Evolutionary conservation across 495 filamentous ascomycete species (phyloP).

Genomic region (Neurospora sp.): DNA sequence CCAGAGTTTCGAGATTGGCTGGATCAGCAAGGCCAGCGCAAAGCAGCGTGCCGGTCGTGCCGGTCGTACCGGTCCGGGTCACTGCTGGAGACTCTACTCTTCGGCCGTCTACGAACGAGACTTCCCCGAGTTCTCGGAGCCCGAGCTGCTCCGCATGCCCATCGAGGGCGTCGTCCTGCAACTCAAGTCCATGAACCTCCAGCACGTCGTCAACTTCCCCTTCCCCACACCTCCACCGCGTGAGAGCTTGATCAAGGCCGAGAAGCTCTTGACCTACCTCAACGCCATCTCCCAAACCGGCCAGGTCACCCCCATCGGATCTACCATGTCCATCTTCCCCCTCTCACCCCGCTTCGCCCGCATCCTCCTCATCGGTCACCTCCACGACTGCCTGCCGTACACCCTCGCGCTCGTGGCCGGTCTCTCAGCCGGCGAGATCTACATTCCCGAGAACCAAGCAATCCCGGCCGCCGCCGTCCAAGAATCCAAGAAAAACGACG

Average conservation of each 20-base stretch:
- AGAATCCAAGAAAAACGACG: conserved; percentile 9
- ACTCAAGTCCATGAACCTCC: conserved; percentile 89
- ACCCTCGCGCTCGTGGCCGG: conserved; percentile 83
- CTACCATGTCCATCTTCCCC: conserved; percentile 76
- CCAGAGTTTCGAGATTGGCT: conserved; percentile 88
- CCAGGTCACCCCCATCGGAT: conserved; percentile 67
- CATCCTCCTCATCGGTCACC: conserved; percentile 79
- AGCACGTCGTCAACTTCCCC: conserved; percentile 89
- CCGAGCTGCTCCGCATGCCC: conserved; percentile 85
- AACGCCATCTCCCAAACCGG: conserved; percentile 56
- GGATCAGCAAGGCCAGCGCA: conserved; percentile 96
- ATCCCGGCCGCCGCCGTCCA: conserved; percentile 38
- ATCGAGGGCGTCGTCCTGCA: conserved; percentile 89
- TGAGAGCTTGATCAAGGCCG: conserved; percentile 69
- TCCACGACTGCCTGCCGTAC: conserved; percentile 73
- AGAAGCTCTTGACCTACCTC: conserved; percentile 71
- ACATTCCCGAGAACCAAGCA: conserved; percentile 74
- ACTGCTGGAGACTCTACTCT: conserved; percentile 90
- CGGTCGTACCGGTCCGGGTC: conserved; percentile 89
- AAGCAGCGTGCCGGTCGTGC: conserved; percentile 89
- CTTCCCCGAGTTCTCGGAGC: conserved; percentile 75
- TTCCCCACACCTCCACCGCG: conserved; percentile 89
- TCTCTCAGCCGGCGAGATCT: conserved; percentile 78
- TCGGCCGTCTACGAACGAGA: conserved; percentile 89
- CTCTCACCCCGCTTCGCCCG: conserved; percentile 83